Evolutionary conservation across 2,329 filamentous ascomycete genomes (phyloP).

Genomic region (Penicillium sp.): DNA sequence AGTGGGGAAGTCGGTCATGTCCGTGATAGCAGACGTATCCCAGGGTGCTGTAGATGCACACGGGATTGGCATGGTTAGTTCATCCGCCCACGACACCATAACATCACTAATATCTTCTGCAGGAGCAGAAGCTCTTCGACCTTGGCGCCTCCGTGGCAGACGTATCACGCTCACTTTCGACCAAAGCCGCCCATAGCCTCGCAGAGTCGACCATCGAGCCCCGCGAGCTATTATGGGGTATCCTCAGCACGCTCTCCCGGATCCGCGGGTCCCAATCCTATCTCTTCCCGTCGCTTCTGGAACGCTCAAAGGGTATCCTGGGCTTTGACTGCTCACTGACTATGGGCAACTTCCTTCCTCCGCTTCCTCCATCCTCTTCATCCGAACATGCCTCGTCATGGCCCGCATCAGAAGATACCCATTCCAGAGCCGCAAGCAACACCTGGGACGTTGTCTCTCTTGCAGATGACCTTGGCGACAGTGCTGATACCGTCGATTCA

Average conservation of each 20-base stretch:
- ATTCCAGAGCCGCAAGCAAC: background rate
- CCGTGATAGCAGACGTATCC: constrained; percentile 74
- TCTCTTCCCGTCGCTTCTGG: constrained; percentile 39
- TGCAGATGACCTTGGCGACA: constrained; percentile 7
- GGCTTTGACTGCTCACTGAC: constrained; percentile 38
- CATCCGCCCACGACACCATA: no score
- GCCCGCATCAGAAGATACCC: constrained; percentile 1
- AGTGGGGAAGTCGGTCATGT: constrained; percentile 66
- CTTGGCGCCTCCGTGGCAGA: constrained; percentile 40
- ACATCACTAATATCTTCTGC: background rate
- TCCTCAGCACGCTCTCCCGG: constrained; percentile 42
- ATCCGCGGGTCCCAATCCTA: constrained; percentile 47
- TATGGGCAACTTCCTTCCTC: constrained; percentile 34
- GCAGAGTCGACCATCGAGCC: constrained; percentile 39
- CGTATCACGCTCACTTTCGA: constrained; percentile 37
- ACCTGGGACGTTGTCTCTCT: constrained; percentile 14
- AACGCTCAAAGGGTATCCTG: constrained; percentile 37
- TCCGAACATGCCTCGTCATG: constrained; percentile 4
- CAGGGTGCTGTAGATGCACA: constrained; percentile 76
- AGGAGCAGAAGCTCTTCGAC: constrained; percentile 47
- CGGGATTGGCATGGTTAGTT: constrained; percentile 72
- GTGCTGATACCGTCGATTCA: constrained; percentile 7
- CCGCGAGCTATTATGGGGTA: constrained; percentile 44
- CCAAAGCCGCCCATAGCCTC: constrained; percentile 33
- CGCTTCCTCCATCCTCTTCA: constrained; percentile 20